Evolutionary conservation across 345 rosid genomes (phyloP).

Genomic region (Firmiana major): DNA sequence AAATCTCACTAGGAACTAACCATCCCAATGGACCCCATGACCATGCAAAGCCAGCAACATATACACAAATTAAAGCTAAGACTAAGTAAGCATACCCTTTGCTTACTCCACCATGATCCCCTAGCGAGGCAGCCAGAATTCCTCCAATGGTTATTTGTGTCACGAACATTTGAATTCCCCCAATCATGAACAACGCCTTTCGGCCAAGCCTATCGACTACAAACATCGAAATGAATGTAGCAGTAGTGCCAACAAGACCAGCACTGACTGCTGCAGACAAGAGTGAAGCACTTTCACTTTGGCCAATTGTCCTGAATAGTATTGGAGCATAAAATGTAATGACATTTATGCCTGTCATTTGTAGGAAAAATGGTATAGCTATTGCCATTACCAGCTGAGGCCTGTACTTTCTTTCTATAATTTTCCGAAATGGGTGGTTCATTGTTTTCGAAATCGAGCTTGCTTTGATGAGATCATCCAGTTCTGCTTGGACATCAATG

Average conservation of each 20-base stretch:
- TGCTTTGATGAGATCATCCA: slow-evolving; percentile 54
- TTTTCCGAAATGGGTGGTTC: slow-evolving; percentile 35
- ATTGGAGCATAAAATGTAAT: slow-evolving; percentile 67
- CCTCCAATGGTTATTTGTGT: slow-evolving; percentile 52
- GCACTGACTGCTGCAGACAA: slow-evolving; percentile 43
- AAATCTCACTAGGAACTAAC: slow-evolving; percentile 66
- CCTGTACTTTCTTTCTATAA: slow-evolving; percentile 45
- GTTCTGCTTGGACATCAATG: slow-evolving; percentile 44
- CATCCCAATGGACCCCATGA: slow-evolving; percentile 77
- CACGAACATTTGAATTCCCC: slow-evolving; percentile 60
- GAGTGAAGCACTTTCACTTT: slow-evolving; percentile 57
- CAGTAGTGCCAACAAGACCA: slow-evolving; percentile 43
- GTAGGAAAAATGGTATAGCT: slow-evolving; percentile 65
- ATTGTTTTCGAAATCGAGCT: slow-evolving; percentile 29
- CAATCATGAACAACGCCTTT: slow-evolving; percentile 40
- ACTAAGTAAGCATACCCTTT: slow-evolving; percentile 30
- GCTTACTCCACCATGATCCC: slow-evolving; percentile 38
- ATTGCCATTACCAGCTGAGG: slow-evolving; percentile 77
- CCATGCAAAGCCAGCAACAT: slow-evolving; percentile 55
- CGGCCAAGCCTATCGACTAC: slow-evolving; percentile 60
- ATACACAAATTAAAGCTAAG: slow-evolving; percentile 39
- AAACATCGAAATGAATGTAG: slow-evolving; percentile 56
- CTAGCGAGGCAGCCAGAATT: slow-evolving; percentile 39
- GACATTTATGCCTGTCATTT: slow-evolving; percentile 72
- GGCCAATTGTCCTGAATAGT: slow-evolving; percentile 60